Conservation (phyloP, 108 stramenopile species). For the Chaetoceros tenuissimus region DNA sequence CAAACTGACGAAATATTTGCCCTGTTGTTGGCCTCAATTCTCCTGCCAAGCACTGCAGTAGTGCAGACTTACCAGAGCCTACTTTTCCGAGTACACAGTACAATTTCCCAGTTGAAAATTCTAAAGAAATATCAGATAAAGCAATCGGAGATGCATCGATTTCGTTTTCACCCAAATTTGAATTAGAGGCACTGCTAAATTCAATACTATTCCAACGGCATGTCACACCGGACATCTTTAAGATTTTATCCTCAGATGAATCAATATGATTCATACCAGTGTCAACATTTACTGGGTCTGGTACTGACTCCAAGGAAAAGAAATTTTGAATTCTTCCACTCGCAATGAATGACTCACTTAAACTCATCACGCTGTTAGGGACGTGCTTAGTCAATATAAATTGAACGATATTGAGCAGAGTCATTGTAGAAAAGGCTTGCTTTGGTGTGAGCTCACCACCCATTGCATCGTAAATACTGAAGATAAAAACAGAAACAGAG, state of each 20-base stretch:
- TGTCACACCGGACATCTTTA: conserved; percentile 21
- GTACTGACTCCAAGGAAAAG: too few species aligned
- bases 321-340: too few species aligned
- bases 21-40: conserved; percentile 50
- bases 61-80: conserved; percentile 60
- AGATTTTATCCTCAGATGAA: too few species aligned
- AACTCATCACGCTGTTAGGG: too few species aligned
- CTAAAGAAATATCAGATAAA: conserved; percentile 1
- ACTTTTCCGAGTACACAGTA: conserved; percentile 59
- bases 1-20: conserved; percentile 20
- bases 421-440: conserved; percentile 22
- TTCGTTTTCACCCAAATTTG: background rate
- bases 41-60: conserved; percentile 50
- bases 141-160: background rate
- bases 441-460: conserved; percentile 20
- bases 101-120: conserved; percentile 1
- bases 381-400: conserved; percentile 22
- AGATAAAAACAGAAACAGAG: conserved; percentile 20
- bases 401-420: conserved; percentile 26
- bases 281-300: too few species aligned
- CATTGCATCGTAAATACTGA: conserved; percentile 9
- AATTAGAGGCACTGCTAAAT: too few species aligned
- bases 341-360: too few species aligned
- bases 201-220: conserved; percentile 50
- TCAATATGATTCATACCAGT: too few species aligned